Evolutionary conservation across 2,329 filamentous ascomycete species (phyloP), one percentile per base, ranked within the genome.

Genomic region (Apiospora hydei): DNA sequence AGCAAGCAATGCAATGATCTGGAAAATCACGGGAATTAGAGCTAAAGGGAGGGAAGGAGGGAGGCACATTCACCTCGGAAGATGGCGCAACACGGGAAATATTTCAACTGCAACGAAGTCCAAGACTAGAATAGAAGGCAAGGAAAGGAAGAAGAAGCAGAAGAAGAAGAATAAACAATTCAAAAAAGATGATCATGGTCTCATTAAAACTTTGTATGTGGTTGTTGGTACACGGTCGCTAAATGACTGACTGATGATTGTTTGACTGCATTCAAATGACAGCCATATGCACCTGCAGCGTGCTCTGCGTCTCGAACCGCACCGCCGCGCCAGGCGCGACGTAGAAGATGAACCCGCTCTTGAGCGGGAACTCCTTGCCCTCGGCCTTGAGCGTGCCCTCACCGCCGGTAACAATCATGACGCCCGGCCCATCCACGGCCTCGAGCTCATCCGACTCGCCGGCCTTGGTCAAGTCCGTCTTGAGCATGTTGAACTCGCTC

Each of bases 401-500:
- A 0, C 92, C 92, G 44, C 85, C 85, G 0, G 88, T 92, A 3
- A 90, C 87, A 71, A 94, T 86, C 77, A 92, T 79, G 41, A 94
- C 86, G 70, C 88, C 89, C 0, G 91, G 91, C 0, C 92, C 92
- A 0, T 86, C 83, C 26, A 91, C 82, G 1, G 84, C 82, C 64
- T 81, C 82, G 21, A 93, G 82, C 7, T 82, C 84, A 75, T 95
- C 92, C 49, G 81, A 86, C 76, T 93, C 90, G 0, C 88, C 0
- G 81, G 7, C 80, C 10, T n/a, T 13, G 3, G 78, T 80, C n/a
- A 95, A 77, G 26, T 86, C 85, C 1, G 88, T 90, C 67, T 87
- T 84, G 14, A 94, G 81, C 83, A 95, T 88, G 75, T 90, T 88
- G 77, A 95, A 95, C 81, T 95, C 93, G 76, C 88, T 90, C 80